These are phyloP conservation scores for Penicillium sp. DNA, from an alignment of 2,329 filamentous ascomycete genomes.

Conservation along the genomic window DNA sequence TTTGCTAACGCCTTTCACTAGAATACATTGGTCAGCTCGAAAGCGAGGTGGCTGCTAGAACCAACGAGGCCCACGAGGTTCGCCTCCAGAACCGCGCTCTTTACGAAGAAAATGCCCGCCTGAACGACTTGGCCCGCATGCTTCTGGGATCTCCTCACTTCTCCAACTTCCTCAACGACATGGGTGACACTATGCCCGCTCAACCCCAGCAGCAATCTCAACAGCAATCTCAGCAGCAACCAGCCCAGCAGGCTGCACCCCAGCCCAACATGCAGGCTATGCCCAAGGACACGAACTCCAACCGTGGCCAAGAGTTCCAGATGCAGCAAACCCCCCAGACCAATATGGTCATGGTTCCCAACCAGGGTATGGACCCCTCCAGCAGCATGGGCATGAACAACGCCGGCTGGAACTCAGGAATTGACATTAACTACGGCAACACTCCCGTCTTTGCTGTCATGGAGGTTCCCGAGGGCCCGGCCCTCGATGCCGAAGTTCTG, in stretches of 20 bases:
- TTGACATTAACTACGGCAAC: constrained; percentile 47
- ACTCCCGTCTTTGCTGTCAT: constrained; percentile 63
- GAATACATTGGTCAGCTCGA: constrained; percentile 98
- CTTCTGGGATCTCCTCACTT: constrained; percentile 79
- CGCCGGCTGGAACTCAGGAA: constrained; percentile 47
- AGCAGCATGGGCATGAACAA: constrained; percentile 63
- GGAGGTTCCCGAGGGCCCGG: constrained; percentile 67
- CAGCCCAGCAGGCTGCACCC: constrained; percentile 39
- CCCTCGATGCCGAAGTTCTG: constrained; percentile 61
- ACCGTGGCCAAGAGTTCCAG: constrained; percentile 54
- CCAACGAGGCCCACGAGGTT: constrained; percentile 78
- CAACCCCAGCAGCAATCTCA: constrained; percentile 37
- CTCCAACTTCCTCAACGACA: constrained; percentile 72
- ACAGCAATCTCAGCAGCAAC: constrained; percentile 33
- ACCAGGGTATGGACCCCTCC: constrained; percentile 69
- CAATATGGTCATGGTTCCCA: constrained; percentile 79
- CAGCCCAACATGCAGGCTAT: constrained; percentile 48
- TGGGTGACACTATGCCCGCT: constrained; percentile 58
- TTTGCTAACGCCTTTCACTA: constrained; percentile 41
- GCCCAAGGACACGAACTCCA: constrained; percentile 67
- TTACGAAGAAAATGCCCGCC: constrained; percentile 78
- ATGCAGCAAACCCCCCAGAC: constrained; percentile 64
- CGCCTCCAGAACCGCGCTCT: constrained; percentile 78
- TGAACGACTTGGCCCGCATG: constrained; percentile 76
- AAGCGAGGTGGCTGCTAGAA: constrained; percentile 78